Base-by-base conservation (phyloP, 2,329 filamentous ascomycete genomes). In the Ceratocystis albifundus region DNA sequence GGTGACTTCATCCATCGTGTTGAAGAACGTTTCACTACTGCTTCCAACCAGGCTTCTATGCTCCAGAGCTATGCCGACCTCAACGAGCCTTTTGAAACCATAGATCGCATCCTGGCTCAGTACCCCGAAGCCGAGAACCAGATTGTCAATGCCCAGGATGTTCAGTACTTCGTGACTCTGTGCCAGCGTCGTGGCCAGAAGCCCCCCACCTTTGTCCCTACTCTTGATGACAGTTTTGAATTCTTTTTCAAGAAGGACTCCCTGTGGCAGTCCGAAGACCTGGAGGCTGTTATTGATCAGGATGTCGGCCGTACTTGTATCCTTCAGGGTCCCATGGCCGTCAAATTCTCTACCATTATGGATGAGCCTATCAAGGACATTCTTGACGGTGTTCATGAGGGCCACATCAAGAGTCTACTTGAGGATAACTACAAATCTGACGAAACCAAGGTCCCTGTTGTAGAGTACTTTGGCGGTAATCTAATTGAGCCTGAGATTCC, bases 191-290 rank as follows among this genome's bases (percentile, higher is more conserved):
- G 88, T 61, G 88, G 88, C 50, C 94, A 99, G 80, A 99, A 99
- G 82, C 94, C 94, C 1, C 89, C 95, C 32, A 94, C 93, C 0
- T 99, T 99, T 74, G 92, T 99, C 36, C 94, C 94, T 4, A 82
- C 88, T n/a, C 82, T 99, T 25, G 94, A 99, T 72, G 91, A 96
- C 69, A 96, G 93, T 74, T 99, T 99, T 71, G 94, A 99, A 75
- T 96, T 95, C 78, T 99, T 90, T 80, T 99, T 99, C 87, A 99
- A 99, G 86, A 99, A 99, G 80, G 94, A 99, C 76, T 99, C 94
- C 1, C 83, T 99, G 6, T 99, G 94, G 94, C 94, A 99, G 78
- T 97, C 94, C 0, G 94, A 99, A 77, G 94, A 99, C 73, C 82
- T 99, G 10, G 93, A 95, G 73, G 94, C 94, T 65, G 92, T 99